Percentiles rank a stretch among this genome's conserved stretches.
These are phyloP conservation scores for Xylariales sp. DNA, from an alignment of 2,329 filamentous ascomycete species.

Conservation along the genomic window DNA sequence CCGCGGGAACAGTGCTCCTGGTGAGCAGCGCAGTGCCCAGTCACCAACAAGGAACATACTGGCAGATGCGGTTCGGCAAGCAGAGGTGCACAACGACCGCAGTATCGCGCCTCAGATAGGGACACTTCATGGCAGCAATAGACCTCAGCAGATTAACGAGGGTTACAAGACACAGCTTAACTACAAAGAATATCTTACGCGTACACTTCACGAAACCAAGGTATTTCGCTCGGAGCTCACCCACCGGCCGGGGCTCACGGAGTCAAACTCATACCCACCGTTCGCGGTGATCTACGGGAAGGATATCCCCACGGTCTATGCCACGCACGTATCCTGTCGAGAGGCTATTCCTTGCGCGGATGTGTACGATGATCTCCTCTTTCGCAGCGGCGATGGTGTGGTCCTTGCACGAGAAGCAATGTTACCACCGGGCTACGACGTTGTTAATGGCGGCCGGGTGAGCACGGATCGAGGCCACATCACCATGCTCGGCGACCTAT, in stretches of 20 bases:
- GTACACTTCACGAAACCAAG: conserved; percentile 67
- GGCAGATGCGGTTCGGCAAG: conserved; percentile 21
- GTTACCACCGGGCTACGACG: conserved; percentile 73
- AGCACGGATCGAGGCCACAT: conserved; percentile 84
- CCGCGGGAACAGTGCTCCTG: conserved; percentile 35
- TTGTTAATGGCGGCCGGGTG: conserved; percentile 69
- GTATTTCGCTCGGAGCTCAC: conserved; percentile 72
- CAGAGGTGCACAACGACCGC: conserved; percentile 28
- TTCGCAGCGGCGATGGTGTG: conserved; percentile 85
- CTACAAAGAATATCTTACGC: conserved; percentile 62
- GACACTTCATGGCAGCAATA: conserved; percentile 19
- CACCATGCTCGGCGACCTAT: conserved; percentile 78
- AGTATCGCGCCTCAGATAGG: conserved; percentile 44
- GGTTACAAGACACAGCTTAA: conserved; percentile 40
- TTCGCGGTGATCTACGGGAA: conserved; percentile 83
- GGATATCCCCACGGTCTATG: conserved; percentile 78
- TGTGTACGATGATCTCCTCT: conserved; percentile 81
- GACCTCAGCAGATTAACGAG: conserved; percentile 19
- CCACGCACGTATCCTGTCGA: conserved; percentile 66
- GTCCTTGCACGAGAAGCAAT: conserved; percentile 82
- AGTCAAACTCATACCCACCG: conserved; percentile 74
- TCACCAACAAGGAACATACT: conserved; percentile 15
- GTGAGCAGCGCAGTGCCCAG: conserved; percentile 15
- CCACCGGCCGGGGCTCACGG: conserved; percentile 54
- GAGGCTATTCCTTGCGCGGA: conserved; percentile 74